Evolutionary conservation across 1,284 basidiomycete genomes (phyloP), one percentile per base, ranked within the genome.

Genomic region (Farysia itapuensis): DNA sequence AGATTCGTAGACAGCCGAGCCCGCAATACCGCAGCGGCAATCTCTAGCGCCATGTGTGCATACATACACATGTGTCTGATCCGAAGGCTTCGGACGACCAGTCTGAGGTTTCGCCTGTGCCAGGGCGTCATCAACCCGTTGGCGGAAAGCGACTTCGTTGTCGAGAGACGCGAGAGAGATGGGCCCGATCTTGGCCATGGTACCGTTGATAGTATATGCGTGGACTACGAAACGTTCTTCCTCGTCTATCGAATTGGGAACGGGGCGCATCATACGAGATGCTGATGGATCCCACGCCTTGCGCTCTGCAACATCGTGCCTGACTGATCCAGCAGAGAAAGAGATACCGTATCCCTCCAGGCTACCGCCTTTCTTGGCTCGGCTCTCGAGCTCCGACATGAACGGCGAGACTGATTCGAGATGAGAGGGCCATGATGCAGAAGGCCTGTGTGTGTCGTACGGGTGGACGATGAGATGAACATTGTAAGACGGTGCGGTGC

Each of bases 11-110:
- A 78, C 50, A 4, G 68, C 66, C 6, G 54, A 53, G 13, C 78
- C 78, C 3, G 73, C 64, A 18, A 78, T 71, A 16, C 74, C 75
- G 38, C 78, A 78, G 3, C 76, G 67, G 43, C 78, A 78, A 35
- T 78, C 78, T 13, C 77, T 56, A 1, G 56, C 51, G 19, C 70
- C 71, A 32, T 78, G 78, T 1, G 74, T 75, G 53, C 77, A 78
- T 26, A 78, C 67, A 35, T 70, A 78, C 39, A 78, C 60, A 39
- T 77, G 70, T 0, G 67, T 53, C 39, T 70, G 65, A 18, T 59
- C 54, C 2, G 25, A 20, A 4, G 14, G 23, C 41, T 50, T 50
- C 1, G 35, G 32, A 4, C 39, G 32, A 5, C 50, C 50, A 2
- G 63, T 54, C 43, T 65, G 63, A 2, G 48, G 41, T 20, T 26